Evolutionary conservation across 139 green algal genomes (phyloP).

Genomic region (Limnomonas spitsbergensis): DNA sequence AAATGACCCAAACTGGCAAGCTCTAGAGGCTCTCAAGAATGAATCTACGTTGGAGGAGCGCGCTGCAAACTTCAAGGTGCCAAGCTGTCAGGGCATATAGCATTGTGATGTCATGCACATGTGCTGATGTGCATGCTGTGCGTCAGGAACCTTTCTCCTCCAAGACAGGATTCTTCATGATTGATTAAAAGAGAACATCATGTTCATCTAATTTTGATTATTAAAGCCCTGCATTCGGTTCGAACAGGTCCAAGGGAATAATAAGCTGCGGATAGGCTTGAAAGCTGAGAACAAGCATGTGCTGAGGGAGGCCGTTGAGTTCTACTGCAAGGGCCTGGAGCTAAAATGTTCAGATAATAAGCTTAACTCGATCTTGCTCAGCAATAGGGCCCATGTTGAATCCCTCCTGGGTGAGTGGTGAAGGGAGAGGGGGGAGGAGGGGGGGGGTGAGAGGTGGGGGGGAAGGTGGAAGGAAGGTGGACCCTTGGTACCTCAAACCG

Average conservation of each 20-base stretch:
- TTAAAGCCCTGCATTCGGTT: not conserved
- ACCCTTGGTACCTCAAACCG: no score
- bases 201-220: not conserved
- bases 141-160: no score
- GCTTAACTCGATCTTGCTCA: slow-evolving; percentile 41
- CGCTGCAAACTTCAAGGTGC: slow-evolving; percentile 70
- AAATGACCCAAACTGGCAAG: slow-evolving; percentile 57
- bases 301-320: slow-evolving; percentile 66
- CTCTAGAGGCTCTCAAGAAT: slow-evolving; percentile 65
- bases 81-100: not conserved
- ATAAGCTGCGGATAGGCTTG: slow-evolving; percentile 60
- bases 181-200: not conserved
- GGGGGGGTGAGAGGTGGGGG: no score
- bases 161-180: no score
- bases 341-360: not conserved
- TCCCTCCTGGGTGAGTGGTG: slow-evolving; percentile 55
- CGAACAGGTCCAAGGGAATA: slow-evolving; percentile 52
- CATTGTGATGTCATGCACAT: not conserved
- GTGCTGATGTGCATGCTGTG: no score
- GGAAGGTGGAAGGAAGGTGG: no score
- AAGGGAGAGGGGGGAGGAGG: not conserved
- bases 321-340: slow-evolving; percentile 59
- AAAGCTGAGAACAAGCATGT: slow-evolving; percentile 72
- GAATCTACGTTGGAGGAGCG: slow-evolving; percentile 71
- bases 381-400: slow-evolving; percentile 79